A percentile compares a stretch with the other conserved stretches of the same genome.
Conservation (phyloP, 129 eudicot genomes). For the Flaveria robusta region DNA sequence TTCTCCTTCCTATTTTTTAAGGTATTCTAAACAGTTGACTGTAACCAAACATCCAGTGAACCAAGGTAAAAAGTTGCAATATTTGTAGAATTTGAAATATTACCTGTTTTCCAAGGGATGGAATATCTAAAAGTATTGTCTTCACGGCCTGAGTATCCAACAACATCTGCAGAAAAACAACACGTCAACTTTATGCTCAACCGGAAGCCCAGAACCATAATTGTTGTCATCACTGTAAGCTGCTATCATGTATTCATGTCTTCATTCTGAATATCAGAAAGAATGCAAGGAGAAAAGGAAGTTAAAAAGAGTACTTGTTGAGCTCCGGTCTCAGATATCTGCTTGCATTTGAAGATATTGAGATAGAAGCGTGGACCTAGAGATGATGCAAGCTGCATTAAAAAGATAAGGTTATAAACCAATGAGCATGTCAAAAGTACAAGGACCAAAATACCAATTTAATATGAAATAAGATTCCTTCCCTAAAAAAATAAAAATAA, state of each 20-base stretch:
- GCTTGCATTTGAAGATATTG: conserved; percentile 96
- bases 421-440: conserved; percentile 6
- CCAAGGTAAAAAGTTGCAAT: conserved; percentile 11
- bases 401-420: not conserved
- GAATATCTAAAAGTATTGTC: conserved; percentile 91
- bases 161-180: conserved; percentile 71
- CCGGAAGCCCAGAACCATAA: not conserved
- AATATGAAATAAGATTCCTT: conserved; percentile 11
- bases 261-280: conserved; percentile 8
- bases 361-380: conserved; percentile 95
- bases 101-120: conserved; percentile 95
- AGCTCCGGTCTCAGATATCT: conserved; percentile 97
- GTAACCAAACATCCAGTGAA: conserved; percentile 23
- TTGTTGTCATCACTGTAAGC: conserved; percentile 11
- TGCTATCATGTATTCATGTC: conserved; percentile 2
- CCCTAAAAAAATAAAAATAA: conserved; percentile 7
- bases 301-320: conserved; percentile 61
- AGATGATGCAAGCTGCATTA: conserved; percentile 86
- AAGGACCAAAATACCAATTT: conserved; percentile 9
- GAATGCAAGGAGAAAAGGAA: conserved; percentile 3
- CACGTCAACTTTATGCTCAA: not conserved
- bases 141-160: conserved; percentile 97
- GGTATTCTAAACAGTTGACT: not conserved
- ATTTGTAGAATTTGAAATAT: conserved; percentile 4
- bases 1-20: not conserved